Evolutionary conservation across 2,329 filamentous ascomycete species (phyloP).

Genomic region (Alternaria gansuensis): DNA sequence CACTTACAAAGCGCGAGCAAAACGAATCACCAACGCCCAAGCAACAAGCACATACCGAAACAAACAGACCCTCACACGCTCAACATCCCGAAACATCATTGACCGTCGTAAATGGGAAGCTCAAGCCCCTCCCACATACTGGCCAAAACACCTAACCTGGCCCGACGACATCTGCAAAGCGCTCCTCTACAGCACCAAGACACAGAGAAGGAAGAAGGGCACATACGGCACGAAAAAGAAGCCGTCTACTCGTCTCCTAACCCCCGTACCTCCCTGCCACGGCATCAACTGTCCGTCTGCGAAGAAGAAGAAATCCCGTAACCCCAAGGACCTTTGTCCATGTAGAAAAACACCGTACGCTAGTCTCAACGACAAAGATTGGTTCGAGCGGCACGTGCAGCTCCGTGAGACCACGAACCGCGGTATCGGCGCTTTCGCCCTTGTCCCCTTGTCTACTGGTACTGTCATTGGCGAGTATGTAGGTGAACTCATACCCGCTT

Average conservation of each 20-base stretch:
- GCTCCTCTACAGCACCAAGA: background rate
- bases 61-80: background rate
- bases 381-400: background rate
- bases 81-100: background rate
- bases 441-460: background rate
- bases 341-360: slow-evolving; percentile 3
- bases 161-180: background rate
- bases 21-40: background rate
- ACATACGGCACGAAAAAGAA: background rate
- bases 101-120: background rate
- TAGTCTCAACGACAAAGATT: background rate
- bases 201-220: background rate
- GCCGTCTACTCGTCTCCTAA: background rate
- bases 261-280: background rate
- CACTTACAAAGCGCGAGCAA: background rate
- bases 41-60: background rate
- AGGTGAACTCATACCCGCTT: background rate
- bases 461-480: slow-evolving; percentile 16
- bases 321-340: background rate
- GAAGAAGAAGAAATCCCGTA: background rate
- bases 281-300: background rate
- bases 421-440: slow-evolving; percentile 9
- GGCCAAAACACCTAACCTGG: background rate
- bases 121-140: background rate
- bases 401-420: background rate